Conservation (phyloP, 208 protist genomes). For the Leishmania tropica region DNA sequence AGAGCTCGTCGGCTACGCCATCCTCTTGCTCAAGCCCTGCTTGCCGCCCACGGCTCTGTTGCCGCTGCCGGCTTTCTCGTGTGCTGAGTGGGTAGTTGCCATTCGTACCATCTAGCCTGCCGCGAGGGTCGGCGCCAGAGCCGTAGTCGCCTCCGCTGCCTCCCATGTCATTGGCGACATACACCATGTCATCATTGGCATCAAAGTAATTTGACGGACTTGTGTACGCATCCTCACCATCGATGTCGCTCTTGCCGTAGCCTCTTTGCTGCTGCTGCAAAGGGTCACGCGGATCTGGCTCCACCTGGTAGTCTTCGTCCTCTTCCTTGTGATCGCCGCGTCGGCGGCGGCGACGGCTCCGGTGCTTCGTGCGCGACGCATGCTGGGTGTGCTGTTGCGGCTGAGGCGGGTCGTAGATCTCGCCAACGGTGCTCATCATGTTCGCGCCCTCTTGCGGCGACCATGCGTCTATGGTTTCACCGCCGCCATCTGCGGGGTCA, state of each 20-base stretch:
- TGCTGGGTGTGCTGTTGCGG: conserved; percentile 12
- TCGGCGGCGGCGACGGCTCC: conserved; percentile 20
- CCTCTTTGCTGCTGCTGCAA: conserved; percentile 3
- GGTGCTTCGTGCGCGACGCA: conserved; percentile 30
- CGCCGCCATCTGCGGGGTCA: conserved; percentile 10
- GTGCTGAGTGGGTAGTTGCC: conserved; percentile 17
- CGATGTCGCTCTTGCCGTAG: conserved; percentile 7
- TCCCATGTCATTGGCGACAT: conserved; percentile 7
- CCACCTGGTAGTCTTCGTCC: conserved; percentile 13
- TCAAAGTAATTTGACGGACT: conserved; percentile 19
- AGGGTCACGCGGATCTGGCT: conserved; percentile 26
- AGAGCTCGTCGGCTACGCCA: conserved; percentile 41
- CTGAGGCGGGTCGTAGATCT: conserved; percentile 11
- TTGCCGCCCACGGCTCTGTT: conserved; percentile 18
- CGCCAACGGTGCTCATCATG: conserved; percentile 15
- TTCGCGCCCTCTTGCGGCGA: conserved; percentile 23
- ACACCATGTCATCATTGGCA: conserved; percentile 23
- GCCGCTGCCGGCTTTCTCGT: conserved; percentile 17
- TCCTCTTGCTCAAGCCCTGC: conserved; percentile 30
- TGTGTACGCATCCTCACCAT: neutral
- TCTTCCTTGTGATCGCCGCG: conserved; percentile 4
- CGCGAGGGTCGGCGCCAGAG: conserved; percentile 7
- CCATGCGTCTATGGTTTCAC: conserved; percentile 21
- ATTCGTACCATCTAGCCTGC: neutral
- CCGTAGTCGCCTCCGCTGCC: conserved; percentile 9